Percentiles rank a stretch among this genome's conserved stretches.
These are phyloP conservation scores for Capsicum chinense DNA, from an alignment of 257 asterid genomes.

Conservation along the genomic window DNA sequence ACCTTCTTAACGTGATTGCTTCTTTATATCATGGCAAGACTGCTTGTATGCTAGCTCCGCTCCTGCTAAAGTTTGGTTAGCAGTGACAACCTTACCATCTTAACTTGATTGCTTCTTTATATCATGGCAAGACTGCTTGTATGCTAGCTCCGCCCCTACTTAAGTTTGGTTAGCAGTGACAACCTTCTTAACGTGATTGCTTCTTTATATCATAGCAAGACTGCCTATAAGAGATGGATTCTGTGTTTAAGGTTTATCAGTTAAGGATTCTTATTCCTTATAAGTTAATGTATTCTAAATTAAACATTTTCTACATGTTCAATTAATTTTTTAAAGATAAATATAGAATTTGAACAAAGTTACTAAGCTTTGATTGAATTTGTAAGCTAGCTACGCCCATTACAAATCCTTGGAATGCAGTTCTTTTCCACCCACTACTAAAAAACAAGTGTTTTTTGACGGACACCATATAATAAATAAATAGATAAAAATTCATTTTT, in stretches of 20 bases:
- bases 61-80: not conserved
- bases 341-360: not conserved
- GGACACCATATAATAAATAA: no score
- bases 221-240: not conserved
- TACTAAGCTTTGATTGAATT: not conserved
- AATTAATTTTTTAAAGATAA: not conserved
- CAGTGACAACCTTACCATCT: not conserved
- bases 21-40: not conserved
- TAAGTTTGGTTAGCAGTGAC: not conserved
- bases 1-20: not conserved
- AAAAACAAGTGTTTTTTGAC: not conserved
- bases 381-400: not conserved
- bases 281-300: not conserved
- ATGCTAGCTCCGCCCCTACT: not conserved
- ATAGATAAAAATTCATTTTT: no score
- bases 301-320: not conserved
- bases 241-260: not conserved
- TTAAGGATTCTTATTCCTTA: not conserved
- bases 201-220: not conserved
- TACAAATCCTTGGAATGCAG: not conserved
- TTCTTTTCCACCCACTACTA: not conserved
- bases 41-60: not conserved
- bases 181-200: not conserved
- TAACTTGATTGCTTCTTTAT: no score
- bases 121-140: no score